Evolutionary conservation across 2,329 filamentous ascomycete genomes (phyloP).

Genomic region (Epichloe gansuensis): DNA sequence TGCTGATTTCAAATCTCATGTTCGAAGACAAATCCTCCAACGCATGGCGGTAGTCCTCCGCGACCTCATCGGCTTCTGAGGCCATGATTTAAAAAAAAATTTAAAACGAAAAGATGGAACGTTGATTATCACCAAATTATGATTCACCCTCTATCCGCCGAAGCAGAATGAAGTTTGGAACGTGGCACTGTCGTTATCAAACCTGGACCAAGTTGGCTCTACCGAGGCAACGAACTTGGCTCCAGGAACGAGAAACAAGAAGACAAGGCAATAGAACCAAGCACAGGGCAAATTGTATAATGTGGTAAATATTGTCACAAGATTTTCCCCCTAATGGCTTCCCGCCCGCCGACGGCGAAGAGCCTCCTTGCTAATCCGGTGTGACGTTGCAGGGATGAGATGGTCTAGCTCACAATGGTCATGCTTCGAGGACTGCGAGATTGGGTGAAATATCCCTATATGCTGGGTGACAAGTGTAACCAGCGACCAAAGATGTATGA

Average conservation of each 20-base stretch:
- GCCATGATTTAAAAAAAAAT: constrained; percentile 34
- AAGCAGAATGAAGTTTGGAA: neutral
- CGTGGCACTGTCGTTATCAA: constrained; percentile 3
- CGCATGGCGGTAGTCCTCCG: constrained; percentile 87
- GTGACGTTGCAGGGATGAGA: constrained; percentile 2
- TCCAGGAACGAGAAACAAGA: neutral
- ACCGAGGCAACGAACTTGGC: neutral
- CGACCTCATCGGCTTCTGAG: constrained; percentile 65
- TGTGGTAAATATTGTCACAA: constrained; percentile 4
- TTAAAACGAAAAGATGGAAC: constrained; percentile 2
- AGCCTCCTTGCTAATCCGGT: constrained; percentile 1
- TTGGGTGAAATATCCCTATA: neutral
- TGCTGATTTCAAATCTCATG: constrained; percentile 91
- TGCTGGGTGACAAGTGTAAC: neutral
- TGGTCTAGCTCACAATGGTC: constrained; percentile 2
- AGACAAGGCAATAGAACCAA: constrained; percentile 3
- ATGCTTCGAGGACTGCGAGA: neutral
- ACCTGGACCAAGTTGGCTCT: neutral
- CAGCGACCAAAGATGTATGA: neutral
- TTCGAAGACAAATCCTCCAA: constrained; percentile 85
- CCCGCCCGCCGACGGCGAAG: neutral
- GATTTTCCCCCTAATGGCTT: neutral
- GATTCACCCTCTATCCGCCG: constrained; percentile 1
- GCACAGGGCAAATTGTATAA: constrained; percentile 3
- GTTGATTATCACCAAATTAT: constrained; percentile 1